Conservation (phyloP, 2,329 filamentous ascomycete species). For the Aureobasidium sp. region DNA sequence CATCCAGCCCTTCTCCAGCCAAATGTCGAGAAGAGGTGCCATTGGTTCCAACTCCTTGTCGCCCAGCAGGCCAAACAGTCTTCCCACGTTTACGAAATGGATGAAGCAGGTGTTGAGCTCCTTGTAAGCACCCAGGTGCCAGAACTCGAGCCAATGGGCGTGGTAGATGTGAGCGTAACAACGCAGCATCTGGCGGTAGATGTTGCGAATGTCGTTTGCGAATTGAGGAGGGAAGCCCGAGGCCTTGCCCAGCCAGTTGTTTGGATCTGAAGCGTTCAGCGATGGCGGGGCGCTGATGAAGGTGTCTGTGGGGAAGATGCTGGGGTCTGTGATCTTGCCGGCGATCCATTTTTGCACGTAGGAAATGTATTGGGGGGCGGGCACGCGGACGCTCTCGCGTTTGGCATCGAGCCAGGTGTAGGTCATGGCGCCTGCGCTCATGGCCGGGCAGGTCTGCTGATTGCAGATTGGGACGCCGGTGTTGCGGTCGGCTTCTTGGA, state of each 20-base stretch:
- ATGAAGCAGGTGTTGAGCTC: constrained; percentile 48
- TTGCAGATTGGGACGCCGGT: constrained; percentile 74
- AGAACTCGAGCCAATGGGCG: constrained; percentile 45
- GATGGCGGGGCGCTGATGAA: constrained; percentile 54
- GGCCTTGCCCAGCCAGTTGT: constrained; percentile 80
- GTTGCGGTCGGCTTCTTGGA: constrained; percentile 77
- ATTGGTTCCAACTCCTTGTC: constrained; percentile 91
- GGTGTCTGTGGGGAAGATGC: constrained; percentile 83
- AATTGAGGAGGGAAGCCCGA: constrained; percentile 56
- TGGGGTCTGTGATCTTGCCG: constrained; percentile 83
- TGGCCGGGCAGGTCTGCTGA: constrained; percentile 71
- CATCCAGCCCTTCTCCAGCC: constrained; percentile 81
- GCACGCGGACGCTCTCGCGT: constrained; percentile 81
- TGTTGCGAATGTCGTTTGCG: constrained; percentile 68
- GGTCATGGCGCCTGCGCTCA: constrained; percentile 94
- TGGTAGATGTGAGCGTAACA: constrained; percentile 48
- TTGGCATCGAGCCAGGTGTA: constrained; percentile 94
- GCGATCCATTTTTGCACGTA: constrained; percentile 96
- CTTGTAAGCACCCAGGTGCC: constrained; percentile 40
- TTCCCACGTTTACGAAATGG: constrained; percentile 55
- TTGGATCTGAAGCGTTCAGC: constrained; percentile 47
- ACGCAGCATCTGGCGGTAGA: constrained; percentile 48
- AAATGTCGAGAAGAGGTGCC: constrained; percentile 87
- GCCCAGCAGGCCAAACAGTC: constrained; percentile 68
- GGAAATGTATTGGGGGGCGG: constrained; percentile 87